Percentiles rank a stretch among this genome's conserved stretches.
These are phyloP conservation scores for Gossypium arboreum DNA, from an alignment of 345 rosid species.

Conservation along the genomic window DNA sequence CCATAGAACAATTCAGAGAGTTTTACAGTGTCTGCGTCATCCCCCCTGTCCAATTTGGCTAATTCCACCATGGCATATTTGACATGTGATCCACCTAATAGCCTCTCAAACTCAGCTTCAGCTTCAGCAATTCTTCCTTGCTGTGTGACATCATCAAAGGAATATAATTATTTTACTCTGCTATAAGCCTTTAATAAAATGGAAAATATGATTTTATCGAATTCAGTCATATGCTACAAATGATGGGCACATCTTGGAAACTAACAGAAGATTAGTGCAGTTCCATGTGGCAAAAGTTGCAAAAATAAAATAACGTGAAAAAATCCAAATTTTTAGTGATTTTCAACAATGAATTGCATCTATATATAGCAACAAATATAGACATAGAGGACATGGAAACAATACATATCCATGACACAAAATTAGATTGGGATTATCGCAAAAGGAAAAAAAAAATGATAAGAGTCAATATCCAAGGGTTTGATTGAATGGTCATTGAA, in stretches of 20 bases:
- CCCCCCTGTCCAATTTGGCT: slow-evolving; percentile 68
- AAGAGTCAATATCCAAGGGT: slow-evolving; percentile 5
- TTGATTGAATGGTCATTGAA: neutral
- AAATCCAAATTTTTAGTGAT: neutral
- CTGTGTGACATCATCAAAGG: slow-evolving; percentile 37
- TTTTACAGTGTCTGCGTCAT: slow-evolving; percentile 56
- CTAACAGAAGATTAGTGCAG: neutral
- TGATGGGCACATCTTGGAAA: neutral
- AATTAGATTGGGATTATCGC: neutral
- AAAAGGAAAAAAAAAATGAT: neutral
- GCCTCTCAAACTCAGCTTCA: slow-evolving; percentile 80
- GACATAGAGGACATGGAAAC: neutral
- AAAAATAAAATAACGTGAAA: neutral
- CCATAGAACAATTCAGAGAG: slow-evolving; percentile 68
- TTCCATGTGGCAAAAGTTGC: neutral
- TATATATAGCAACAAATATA: neutral
- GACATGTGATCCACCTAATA: slow-evolving; percentile 76
- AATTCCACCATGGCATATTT: slow-evolving; percentile 72
- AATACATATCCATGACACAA: neutral
- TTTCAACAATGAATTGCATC: neutral
- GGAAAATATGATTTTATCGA: neutral
- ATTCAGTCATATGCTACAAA: neutral
- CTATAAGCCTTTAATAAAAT: neutral
- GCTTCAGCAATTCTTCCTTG: slow-evolving; percentile 83
- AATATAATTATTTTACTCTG: slow-evolving; percentile 11